A percentile compares a stretch with the other conserved stretches of the same genome.
phyloP scores from a whole-genome alignment of 2,329 filamentous ascomycete genomes.

The Whalleya microplaca region DNA sequence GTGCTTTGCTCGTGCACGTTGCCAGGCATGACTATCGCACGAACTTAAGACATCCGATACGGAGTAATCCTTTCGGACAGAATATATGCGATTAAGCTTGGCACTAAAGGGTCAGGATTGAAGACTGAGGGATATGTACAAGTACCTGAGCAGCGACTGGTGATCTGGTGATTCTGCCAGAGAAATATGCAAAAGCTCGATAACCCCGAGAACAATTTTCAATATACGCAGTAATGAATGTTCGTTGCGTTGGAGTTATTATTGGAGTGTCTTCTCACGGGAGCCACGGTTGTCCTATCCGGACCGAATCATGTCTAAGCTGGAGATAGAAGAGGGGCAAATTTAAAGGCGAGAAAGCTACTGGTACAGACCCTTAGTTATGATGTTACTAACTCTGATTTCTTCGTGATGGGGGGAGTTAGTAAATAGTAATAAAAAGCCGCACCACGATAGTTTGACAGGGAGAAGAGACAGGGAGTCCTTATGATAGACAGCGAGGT shows the following conservation, averaged over 20 bases:
- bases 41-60: conserved; percentile 8
- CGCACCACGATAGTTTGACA: neutral
- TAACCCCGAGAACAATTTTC: neutral
- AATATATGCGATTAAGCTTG: conserved; percentile 6
- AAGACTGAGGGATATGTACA: conserved; percentile 13
- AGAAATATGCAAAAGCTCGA: neutral
- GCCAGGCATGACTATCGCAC: conserved; percentile 8
- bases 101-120: conserved; percentile 4
- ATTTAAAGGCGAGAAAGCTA: too few relatives aligned
- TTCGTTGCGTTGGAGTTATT: too few relatives aligned
- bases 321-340: too few relatives aligned
- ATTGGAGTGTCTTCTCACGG: too few relatives aligned
- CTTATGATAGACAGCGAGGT: neutral
- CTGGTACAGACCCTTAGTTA: too few relatives aligned
- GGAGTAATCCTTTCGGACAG: conserved; percentile 13
- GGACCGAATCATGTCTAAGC: too few relatives aligned
- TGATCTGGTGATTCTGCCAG: neutral
- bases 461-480: neutral
- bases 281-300: neutral
- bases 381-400: too few relatives aligned
- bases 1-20: conserved; percentile 21
- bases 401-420: too few relatives aligned
- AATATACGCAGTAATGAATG: too few relatives aligned
- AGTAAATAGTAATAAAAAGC: neutral
- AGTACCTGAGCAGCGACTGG: neutral